Percentiles rank a stretch among this genome's conserved stretches.
Evolutionary conservation across 192 early-diverging fungal genomes (phyloP).

Genomic region (Linnemannia schmuckeri): DNA sequence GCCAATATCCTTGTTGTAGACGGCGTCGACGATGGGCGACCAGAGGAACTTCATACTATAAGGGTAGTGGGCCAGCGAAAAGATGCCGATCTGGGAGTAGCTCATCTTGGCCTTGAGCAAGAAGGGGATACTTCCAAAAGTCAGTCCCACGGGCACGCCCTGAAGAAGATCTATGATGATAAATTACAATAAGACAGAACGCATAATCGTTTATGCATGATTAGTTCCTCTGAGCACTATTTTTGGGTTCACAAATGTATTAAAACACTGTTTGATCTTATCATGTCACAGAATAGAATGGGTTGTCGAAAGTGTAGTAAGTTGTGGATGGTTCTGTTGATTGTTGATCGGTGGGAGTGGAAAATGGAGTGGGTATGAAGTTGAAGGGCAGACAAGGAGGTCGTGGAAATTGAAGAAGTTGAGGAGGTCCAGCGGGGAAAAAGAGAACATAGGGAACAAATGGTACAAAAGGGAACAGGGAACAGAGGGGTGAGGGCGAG

Average conservation of each 20-base stretch:
- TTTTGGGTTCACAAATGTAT: not conserved
- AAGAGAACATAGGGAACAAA: not conserved
- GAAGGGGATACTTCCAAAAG: constrained; percentile 93
- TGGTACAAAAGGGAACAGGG: not conserved
- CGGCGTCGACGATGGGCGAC: constrained; percentile 97
- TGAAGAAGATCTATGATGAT: constrained; percentile 81
- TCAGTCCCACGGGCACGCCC: constrained; percentile 93
- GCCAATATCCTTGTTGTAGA: constrained; percentile 86
- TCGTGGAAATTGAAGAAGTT: not conserved
- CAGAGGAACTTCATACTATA: constrained; percentile 98
- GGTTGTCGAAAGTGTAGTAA: not conserved
- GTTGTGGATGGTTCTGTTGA: not conserved
- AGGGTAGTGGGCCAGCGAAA: constrained; percentile 95
- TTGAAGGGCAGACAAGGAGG: not conserved
- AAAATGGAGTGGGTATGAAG: not conserved
- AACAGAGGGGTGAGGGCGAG: too few relatives aligned
- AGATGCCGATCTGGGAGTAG: constrained; percentile 93
- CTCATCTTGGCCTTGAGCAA: constrained; percentile 94
- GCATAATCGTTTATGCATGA: not conserved
- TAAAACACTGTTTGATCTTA: not conserved
- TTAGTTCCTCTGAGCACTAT: not conserved
- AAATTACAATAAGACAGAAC: not conserved
- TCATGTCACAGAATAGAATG: not conserved
- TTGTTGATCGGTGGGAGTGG: not conserved
- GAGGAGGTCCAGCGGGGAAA: not conserved